These are phyloP conservation scores for Colletotrichum plurivorum DNA, from an alignment of 2,329 filamentous ascomycete genomes.

Conservation along the genomic window DNA sequence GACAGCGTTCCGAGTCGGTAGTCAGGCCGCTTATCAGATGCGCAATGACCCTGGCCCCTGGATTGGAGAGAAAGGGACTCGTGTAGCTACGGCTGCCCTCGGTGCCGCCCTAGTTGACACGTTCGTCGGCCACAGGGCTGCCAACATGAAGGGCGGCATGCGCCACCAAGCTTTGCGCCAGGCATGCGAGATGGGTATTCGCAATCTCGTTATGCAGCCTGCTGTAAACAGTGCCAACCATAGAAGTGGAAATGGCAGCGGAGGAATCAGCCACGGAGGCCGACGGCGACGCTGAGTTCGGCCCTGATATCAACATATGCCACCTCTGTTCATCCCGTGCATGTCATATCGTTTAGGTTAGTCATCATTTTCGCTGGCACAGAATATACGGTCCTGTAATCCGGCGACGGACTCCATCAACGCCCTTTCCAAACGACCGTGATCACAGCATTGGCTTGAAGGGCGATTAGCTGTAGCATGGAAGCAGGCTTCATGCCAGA, in stretches of 20 bases:
- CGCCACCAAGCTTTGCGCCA: constrained; percentile 41
- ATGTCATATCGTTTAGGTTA: not conserved
- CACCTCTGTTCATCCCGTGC: too few relatives aligned
- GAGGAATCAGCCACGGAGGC: constrained; percentile 13
- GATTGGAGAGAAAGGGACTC: constrained; percentile 64
- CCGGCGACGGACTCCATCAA: too few relatives aligned
- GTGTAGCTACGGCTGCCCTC: constrained; percentile 63
- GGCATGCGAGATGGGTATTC: constrained; percentile 38
- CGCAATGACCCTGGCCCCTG: constrained; percentile 61
- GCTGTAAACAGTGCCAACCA: constrained; percentile 31
- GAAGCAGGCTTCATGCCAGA: too few relatives aligned
- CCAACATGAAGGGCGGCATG: constrained; percentile 41
- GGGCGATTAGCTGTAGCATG: too few relatives aligned
- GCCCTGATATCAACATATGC: too few relatives aligned
- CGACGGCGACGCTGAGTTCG: constrained; percentile 1
- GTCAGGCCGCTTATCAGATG: constrained; percentile 62
- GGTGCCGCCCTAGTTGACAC: constrained; percentile 65
- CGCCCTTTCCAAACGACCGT: too few relatives aligned
- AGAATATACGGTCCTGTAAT: too few relatives aligned
- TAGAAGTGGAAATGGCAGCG: not conserved
- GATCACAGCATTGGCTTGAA: too few relatives aligned
- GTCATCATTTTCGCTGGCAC: not conserved
- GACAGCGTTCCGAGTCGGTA: constrained; percentile 63
- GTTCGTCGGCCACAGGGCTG: constrained; percentile 55
- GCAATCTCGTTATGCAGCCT: constrained; percentile 35